Evolutionary conservation across 2,329 filamentous ascomycete genomes (phyloP).

Genomic region (Clonostachys rosea): DNA sequence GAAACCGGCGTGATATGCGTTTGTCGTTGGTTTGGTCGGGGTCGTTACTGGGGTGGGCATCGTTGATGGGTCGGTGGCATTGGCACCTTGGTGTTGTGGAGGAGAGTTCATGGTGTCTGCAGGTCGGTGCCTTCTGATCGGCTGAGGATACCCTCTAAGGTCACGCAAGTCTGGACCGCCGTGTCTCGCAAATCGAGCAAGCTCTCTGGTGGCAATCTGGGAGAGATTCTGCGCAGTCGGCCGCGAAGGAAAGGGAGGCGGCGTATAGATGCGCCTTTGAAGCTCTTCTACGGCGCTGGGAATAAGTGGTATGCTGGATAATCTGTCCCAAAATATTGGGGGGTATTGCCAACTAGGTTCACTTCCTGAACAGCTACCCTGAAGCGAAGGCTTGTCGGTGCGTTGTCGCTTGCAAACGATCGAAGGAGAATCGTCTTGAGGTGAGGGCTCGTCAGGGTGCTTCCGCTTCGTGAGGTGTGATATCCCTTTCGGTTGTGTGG

Average conservation of each 20-base stretch:
- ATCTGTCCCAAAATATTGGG: neutral
- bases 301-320: neutral
- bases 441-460: too few relatives aligned
- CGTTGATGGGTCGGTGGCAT: neutral
- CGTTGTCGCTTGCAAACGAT: too few relatives aligned
- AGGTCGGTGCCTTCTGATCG: too few relatives aligned
- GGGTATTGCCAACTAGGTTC: neutral
- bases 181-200: slow-evolving; percentile 14
- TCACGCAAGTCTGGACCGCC: slow-evolving; percentile 14
- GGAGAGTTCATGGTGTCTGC: slow-evolving; percentile 1
- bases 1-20: neutral
- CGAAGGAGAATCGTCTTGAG: too few relatives aligned
- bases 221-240: neutral
- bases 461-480: too few relatives aligned
- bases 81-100: neutral
- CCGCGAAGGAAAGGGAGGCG: neutral
- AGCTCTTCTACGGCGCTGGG: neutral
- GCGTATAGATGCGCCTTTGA: neutral
- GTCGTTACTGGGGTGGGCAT: neutral
- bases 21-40: neutral
- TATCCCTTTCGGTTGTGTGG: too few relatives aligned
- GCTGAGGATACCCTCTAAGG: slow-evolving; percentile 7
- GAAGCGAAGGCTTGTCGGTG: too few relatives aligned
- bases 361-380: too few relatives aligned
- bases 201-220: neutral